Evolutionary conservation across 768 basidiomycete species (phyloP).

Genomic region (Phaeolepiota aurea): DNA sequence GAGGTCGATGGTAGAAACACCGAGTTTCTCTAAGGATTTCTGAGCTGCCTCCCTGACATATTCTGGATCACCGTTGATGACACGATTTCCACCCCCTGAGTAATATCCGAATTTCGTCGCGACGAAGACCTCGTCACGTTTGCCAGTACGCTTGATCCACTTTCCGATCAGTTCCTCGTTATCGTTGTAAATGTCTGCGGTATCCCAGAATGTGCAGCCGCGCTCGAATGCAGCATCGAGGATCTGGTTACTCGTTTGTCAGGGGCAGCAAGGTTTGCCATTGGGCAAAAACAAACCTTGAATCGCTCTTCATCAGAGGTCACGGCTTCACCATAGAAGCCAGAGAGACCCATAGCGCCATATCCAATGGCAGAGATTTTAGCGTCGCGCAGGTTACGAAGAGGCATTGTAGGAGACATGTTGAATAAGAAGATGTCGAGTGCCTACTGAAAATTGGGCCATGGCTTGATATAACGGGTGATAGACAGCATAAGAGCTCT

Average conservation of each 20-base stretch:
- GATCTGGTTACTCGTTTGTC: slow-evolving; percentile 14
- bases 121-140: slow-evolving; percentile 46
- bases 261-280: no score
- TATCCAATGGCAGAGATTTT: slow-evolving; percentile 18
- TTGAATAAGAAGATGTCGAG: not conserved
- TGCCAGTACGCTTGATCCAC: slow-evolving; percentile 38
- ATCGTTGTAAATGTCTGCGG: slow-evolving; percentile 29
- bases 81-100: slow-evolving; percentile 7
- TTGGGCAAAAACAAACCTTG: slow-evolving; percentile 8
- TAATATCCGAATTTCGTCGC: slow-evolving; percentile 40
- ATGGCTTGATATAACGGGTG: no score
- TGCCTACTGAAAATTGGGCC: no score
- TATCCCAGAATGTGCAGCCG: slow-evolving; percentile 38
- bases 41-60: slow-evolving; percentile 29
- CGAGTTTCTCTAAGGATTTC: slow-evolving; percentile 30
- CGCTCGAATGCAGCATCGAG: slow-evolving; percentile 27
- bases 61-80: slow-evolving; percentile 21
- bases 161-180: slow-evolving; percentile 1
- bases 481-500: no score
- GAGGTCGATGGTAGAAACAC: slow-evolving; percentile 33
- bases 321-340: slow-evolving; percentile 8
- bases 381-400: slow-evolving; percentile 10
- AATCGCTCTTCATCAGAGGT: slow-evolving; percentile 12
- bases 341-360: slow-evolving; percentile 22
- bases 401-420: slow-evolving; percentile 1